Base-by-base conservation (phyloP, 306 rosid species). In the Vachellia pachyceras region DNA sequence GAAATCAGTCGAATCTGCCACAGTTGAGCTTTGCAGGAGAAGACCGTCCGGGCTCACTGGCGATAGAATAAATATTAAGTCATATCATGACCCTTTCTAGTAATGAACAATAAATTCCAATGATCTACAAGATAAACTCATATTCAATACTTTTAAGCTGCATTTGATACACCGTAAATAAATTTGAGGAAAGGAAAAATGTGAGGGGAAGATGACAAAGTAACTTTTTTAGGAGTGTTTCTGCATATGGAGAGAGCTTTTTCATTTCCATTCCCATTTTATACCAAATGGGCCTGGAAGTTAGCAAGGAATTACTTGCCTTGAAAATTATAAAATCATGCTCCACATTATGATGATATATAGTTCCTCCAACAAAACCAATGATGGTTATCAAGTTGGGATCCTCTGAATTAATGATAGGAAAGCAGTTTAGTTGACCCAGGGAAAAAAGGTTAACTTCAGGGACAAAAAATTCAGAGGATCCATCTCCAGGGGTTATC, bases 21-120 rank as follows among this genome's bases (percentile, higher is more conserved):
- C 88, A 0, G 99, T 95, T 80, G 99, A 95, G 50, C 98, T 95
- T 91, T 93, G 99, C 83, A 65, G 89, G 81, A 95, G 97, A 86
- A 93, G 93, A 72, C 96, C 94, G 85, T 95, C 99, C 8, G 99
- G 99, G 88, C 99, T 95, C 90, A 91, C 99, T 95, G 90, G 55
- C 17, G 73, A 77, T 36, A 41, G 66, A 71, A 78, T 36, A 80
- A 65, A 65, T 45, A 41, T 68, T 29, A 69, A 72, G 46, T 76
- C 69, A 66, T 35, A 37, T 79, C 25, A 79, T 20, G 84, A 57
- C 80, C 71, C 49, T 70, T 47, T 29, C 50, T 18, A n/a, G 42
- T 10, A 84, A 81, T 49, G 46, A 49, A 69, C 15, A 37, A 69
- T 25, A 72, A 66, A 83, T 71, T 7, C 41, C 69, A 45, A 29